Conservation (phyloP, 1,284 basidiomycete species). For the Ceratobasidium sp. region DNA sequence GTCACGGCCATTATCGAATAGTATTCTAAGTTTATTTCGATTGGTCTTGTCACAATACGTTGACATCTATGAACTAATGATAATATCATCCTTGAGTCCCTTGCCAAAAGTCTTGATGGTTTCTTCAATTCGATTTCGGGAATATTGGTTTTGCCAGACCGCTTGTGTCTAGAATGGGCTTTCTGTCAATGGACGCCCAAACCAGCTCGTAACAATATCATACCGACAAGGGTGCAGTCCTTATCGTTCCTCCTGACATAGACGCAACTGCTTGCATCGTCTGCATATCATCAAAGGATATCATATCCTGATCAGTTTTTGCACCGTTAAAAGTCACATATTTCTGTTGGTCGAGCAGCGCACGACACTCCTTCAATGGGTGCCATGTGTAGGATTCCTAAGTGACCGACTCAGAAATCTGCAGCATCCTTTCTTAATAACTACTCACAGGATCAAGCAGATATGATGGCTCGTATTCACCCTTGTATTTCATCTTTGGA, state of each 20-base stretch:
- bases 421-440: constrained; percentile 1
- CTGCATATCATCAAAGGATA: constrained; percentile 19
- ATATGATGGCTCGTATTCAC: constrained; percentile 86
- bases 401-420: background rate
- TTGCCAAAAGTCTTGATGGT: constrained; percentile 21
- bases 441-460: constrained; percentile 84
- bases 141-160: background rate
- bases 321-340: constrained; percentile 74
- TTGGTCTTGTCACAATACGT: background rate
- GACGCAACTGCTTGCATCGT: constrained; percentile 10
- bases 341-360: constrained; percentile 67
- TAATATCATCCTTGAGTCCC: constrained; percentile 35
- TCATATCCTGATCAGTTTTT: constrained; percentile 22
- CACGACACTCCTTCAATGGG: constrained; percentile 66
- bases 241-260: constrained; percentile 5
- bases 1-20: background rate
- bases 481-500: constrained; percentile 97
- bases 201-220: no score
- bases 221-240: constrained; percentile 11
- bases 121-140: constrained; percentile 7
- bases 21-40: background rate
- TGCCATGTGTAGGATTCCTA: constrained; percentile 82
- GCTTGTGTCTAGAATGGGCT: constrained; percentile 17
- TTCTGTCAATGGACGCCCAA: no score
- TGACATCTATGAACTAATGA: constrained; percentile 8